Evolutionary conservation across 2,329 filamentous ascomycete genomes (phyloP).

Genomic region (Thermomyces lanuginosus): DNA sequence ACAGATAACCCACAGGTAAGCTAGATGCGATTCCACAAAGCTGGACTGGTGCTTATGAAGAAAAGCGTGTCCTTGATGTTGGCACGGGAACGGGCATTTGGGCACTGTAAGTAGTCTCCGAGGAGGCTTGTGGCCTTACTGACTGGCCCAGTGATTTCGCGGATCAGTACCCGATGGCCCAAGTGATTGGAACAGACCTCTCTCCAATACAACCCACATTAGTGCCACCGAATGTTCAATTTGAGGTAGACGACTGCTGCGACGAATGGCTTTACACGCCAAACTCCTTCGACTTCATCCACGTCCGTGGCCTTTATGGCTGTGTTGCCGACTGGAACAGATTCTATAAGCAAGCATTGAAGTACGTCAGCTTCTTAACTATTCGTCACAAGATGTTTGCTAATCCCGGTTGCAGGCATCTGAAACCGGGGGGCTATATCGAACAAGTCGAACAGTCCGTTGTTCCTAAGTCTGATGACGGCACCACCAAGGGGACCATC

Average conservation of each 20-base stretch:
- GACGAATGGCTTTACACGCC: conserved; percentile 8
- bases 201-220: conserved; percentile 4
- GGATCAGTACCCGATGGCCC: conserved; percentile 2
- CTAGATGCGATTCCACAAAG: conserved; percentile 1
- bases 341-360: conserved; percentile 2
- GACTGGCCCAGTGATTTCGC: conserved; percentile 3
- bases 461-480: conserved; percentile 9
- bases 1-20: conserved; percentile 2
- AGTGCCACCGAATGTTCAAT: conserved; percentile 9
- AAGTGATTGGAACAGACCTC: conserved; percentile 6
- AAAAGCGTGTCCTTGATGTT: conserved; percentile 5
- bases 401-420: conserved; percentile 9
- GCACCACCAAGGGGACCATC: conserved; percentile 4
- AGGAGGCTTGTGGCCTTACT: not conserved
- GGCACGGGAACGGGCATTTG: conserved; percentile 5
- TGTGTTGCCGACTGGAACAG: conserved; percentile 4
- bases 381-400: no score
- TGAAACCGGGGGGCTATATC: conserved; percentile 11
- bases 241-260: conserved; percentile 11
- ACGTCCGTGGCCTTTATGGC: conserved; percentile 8
- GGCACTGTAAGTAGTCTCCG: conserved; percentile 4
- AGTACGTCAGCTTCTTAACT: no score
- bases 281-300: conserved; percentile 11
- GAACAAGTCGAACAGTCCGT: conserved; percentile 8
- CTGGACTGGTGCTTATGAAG: not conserved